phyloP scores from a whole-genome alignment of 768 basidiomycete genomes.

The Tricholoma terreum region DNA sequence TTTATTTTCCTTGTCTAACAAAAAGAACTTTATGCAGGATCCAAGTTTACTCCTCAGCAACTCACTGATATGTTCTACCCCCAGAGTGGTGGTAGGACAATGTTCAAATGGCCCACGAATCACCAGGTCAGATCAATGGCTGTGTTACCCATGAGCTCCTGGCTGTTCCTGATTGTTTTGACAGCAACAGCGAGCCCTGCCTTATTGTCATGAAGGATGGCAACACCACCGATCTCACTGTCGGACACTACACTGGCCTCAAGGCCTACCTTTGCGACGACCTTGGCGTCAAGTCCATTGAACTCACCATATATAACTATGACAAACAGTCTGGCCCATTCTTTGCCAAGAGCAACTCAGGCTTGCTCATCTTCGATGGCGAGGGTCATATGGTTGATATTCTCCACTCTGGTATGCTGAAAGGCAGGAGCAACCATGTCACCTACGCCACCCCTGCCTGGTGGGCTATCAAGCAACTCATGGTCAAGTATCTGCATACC shows the following conservation, averaged over 20 bases:
- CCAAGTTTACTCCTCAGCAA: constrained; percentile 18
- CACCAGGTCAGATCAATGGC: constrained; percentile 28
- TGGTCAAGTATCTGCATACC: constrained; percentile 47
- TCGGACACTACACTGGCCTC: constrained; percentile 34
- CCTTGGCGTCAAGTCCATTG: constrained; percentile 23
- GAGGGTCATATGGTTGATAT: constrained; percentile 15
- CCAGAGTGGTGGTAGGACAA: constrained; percentile 6
- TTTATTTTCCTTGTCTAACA: constrained; percentile 8
- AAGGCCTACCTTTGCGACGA: constrained; percentile 30
- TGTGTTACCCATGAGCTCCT: constrained; percentile 23
- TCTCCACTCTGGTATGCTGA: constrained; percentile 19
- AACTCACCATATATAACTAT: constrained; percentile 34
- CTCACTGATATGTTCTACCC: constrained; percentile 24
- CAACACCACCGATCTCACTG: constrained; percentile 31
- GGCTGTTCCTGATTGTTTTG: constrained; percentile 24
- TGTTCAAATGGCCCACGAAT: constrained; percentile 26
- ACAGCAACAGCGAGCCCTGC: constrained; percentile 27
- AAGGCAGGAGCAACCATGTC: too few species aligned
- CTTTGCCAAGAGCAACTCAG: constrained; percentile 37
- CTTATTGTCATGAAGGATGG: constrained; percentile 36
- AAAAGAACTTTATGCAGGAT: constrained; percentile 25
- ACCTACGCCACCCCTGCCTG: constrained; percentile 39
- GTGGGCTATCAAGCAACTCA: constrained; percentile 45
- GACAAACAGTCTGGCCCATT: constrained; percentile 28
- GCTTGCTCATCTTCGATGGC: constrained; percentile 19